Evolutionary conservation across 495 filamentous ascomycete genomes (phyloP).

Genomic region (Schizothecium vesticola): DNA sequence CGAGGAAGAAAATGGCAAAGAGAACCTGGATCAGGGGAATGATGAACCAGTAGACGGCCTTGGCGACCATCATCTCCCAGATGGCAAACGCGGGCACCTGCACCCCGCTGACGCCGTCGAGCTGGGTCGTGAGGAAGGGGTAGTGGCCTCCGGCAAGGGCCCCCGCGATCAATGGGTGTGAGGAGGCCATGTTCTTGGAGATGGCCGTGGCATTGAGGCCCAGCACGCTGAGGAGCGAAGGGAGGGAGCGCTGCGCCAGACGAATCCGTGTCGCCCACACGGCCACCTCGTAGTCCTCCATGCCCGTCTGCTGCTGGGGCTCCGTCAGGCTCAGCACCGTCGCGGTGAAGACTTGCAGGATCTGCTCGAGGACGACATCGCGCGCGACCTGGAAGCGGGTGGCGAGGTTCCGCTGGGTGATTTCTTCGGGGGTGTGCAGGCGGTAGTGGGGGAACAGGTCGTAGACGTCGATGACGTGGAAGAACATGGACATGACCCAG

Average conservation of each 20-base stretch:
- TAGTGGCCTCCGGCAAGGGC: conserved; percentile 69
- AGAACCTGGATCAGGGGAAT: conserved; percentile 71
- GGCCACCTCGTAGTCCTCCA: conserved; percentile 76
- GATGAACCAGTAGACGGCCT: conserved; percentile 70
- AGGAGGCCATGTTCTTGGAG: conserved; percentile 49
- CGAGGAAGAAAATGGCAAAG: conserved; percentile 66
- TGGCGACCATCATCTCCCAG: conserved; percentile 74
- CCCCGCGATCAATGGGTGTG: conserved; percentile 61
- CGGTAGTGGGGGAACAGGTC: conserved; percentile 83
- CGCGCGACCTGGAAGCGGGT: conserved; percentile 73
- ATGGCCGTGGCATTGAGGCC: conserved; percentile 54
- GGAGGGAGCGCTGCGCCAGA: conserved; percentile 62
- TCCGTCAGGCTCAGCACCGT: conserved; percentile 59
- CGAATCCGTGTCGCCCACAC: conserved; percentile 74
- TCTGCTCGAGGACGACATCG: conserved; percentile 83
- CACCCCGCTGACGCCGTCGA: conserved; percentile 38
- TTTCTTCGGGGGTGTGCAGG: conserved; percentile 85
- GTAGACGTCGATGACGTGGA: conserved; percentile 75
- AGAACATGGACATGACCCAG: conserved; percentile 81
- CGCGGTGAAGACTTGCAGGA: conserved; percentile 72
- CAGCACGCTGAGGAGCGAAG: conserved; percentile 48
- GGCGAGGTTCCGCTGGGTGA: conserved; percentile 80
- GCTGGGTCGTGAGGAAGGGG: conserved; percentile 47
- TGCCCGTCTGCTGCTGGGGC: conserved; percentile 57
- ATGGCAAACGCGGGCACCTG: conserved; percentile 51